Evolutionary conservation across 192 early-diverging fungal genomes (phyloP).

Genomic region (Linnemannia zychae): DNA sequence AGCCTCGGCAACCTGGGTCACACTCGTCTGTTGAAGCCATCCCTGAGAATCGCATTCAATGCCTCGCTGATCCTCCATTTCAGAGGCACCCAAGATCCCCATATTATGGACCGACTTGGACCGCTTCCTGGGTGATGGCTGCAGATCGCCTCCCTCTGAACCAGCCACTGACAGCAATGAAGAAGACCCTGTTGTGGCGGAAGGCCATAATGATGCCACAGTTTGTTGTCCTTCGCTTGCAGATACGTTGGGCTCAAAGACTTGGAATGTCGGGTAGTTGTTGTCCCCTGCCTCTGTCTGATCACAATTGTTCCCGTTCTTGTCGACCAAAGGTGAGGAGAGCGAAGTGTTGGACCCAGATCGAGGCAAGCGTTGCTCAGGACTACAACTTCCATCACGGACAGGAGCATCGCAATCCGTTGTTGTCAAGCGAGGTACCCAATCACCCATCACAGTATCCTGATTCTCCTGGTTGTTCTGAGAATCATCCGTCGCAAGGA

Average conservation of each 20-base stretch:
- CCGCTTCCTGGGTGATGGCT: constrained; percentile 19
- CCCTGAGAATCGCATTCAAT: constrained; percentile 13
- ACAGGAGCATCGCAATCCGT: neutral
- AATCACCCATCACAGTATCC: neutral
- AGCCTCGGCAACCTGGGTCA: neutral
- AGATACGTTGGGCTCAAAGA: neutral
- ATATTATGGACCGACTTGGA: constrained; percentile 8
- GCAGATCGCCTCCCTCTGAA: neutral
- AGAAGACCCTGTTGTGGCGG: neutral
- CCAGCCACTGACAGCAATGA: neutral
- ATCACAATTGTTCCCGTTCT: neutral
- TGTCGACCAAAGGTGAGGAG: neutral
- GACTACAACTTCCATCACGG: neutral
- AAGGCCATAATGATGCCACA: neutral
- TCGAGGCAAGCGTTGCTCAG: neutral
- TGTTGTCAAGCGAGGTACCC: constrained; percentile 14
- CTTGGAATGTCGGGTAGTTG: neutral
- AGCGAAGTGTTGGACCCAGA: neutral
- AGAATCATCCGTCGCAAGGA: neutral
- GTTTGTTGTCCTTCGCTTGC: neutral
- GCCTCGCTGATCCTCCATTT: neutral
- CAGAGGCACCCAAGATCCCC: neutral
- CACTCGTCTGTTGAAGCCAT: neutral
- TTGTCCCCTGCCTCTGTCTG: neutral
- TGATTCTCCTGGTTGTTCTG: neutral